Evolutionary conservation across 139 green algal genomes (phyloP).

Genomic region (Picocystis salinarum): DNA sequence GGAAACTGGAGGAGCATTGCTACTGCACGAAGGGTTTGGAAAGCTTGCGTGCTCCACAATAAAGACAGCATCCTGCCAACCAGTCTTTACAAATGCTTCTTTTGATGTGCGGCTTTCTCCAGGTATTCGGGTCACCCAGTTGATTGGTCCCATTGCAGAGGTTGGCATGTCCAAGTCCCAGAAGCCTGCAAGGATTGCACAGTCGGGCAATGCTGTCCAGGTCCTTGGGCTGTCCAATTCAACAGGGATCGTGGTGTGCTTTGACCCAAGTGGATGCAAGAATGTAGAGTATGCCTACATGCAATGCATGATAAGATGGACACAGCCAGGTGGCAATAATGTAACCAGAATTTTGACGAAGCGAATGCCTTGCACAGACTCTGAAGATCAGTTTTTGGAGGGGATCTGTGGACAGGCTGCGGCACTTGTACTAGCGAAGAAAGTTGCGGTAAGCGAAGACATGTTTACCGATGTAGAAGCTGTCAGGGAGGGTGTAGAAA

Average conservation of each 20-base stretch:
- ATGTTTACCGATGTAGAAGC: neutral
- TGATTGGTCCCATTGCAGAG: slow-evolving; percentile 13
- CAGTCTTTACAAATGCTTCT: no score
- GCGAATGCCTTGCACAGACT: slow-evolving; percentile 9
- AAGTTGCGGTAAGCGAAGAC: slow-evolving; percentile 12
- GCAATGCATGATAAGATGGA: slow-evolving; percentile 13
- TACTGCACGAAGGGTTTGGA: slow-evolving; percentile 20
- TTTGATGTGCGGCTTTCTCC: slow-evolving; percentile 19
- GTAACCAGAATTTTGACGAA: slow-evolving; percentile 22
- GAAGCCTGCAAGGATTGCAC: no score
- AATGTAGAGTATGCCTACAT: slow-evolving; percentile 6
- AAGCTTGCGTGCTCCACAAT: slow-evolving; percentile 9
- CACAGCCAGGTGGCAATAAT: neutral
- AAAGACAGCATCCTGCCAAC: slow-evolving; percentile 7
- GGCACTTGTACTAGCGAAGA: slow-evolving; percentile 24
- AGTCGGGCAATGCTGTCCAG: no score
- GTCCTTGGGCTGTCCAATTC: neutral
- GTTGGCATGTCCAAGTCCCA: neutral
- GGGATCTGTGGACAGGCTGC: slow-evolving; percentile 11
- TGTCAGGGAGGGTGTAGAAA: neutral
- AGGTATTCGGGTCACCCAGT: slow-evolving; percentile 11
- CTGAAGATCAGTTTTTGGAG: slow-evolving; percentile 9
- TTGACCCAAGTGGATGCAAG: slow-evolving; percentile 11
- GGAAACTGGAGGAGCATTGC: slow-evolving; percentile 13
- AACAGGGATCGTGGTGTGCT: neutral